Conservation (phyloP, 495 filamentous ascomycete species). For the Cetradonia linearis region DNA sequence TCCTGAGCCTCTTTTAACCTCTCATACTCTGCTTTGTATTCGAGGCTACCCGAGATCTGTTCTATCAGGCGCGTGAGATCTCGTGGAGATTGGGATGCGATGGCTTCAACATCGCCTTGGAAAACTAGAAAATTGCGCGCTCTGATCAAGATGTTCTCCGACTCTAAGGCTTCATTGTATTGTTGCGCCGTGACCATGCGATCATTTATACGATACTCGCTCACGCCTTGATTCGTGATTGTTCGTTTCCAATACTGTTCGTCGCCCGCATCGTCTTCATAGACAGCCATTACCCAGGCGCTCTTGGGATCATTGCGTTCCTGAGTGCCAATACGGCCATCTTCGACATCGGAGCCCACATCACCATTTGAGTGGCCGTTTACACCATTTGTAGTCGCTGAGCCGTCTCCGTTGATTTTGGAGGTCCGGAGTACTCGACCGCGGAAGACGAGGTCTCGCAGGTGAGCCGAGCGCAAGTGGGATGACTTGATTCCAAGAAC, state of each 20-base stretch:
- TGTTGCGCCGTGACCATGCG: conserved; percentile 75
- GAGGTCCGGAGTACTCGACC: conserved; percentile 86
- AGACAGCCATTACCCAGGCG: conserved; percentile 98
- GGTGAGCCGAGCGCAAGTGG: conserved; percentile 86
- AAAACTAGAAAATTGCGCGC: conserved; percentile 97
- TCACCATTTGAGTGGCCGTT: conserved; percentile 43
- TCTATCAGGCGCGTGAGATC: conserved; percentile 94
- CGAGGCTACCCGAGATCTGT: conserved; percentile 91
- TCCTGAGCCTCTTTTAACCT: conserved; percentile 73
- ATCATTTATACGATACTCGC: conserved; percentile 96
- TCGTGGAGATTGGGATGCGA: conserved; percentile 83
- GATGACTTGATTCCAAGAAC: conserved; percentile 97
- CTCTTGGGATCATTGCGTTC: conserved; percentile 69
- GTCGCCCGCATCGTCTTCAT: conserved; percentile 94
- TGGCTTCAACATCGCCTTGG: conserved; percentile 97
- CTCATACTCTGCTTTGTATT: conserved; percentile 94
- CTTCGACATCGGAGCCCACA: conserved; percentile 40
- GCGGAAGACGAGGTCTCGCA: conserved; percentile 91
- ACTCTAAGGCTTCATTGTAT: conserved; percentile 88
- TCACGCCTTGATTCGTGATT: conserved; percentile 77
- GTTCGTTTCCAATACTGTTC: conserved; percentile 91
- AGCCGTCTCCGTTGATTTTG: conserved; percentile 80
- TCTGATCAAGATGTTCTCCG: conserved; percentile 94
- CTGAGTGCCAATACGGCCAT: conserved; percentile 38
- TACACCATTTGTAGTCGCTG: conserved; percentile 42